Evolutionary conservation across 2,329 filamentous ascomycete species (phyloP), one percentile per base, ranked within the genome.

Genomic region (Cyphellophora europaea): DNA sequence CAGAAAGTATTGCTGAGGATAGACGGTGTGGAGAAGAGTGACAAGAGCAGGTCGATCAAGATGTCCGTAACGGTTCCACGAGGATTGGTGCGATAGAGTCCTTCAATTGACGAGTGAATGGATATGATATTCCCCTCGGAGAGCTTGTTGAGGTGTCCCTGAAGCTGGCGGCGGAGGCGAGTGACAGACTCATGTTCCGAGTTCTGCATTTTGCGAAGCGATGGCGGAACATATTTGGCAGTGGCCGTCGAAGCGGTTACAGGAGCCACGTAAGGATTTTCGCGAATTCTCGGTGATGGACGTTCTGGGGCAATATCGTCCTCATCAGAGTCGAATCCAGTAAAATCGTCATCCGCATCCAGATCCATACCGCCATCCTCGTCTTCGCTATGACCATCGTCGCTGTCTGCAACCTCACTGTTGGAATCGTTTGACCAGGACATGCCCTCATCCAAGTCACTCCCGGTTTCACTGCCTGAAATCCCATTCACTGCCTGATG

Each of bases 221-320:
- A 93, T 3, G 89, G 91, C 1, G 91, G 89, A 3, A 95, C 71
- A 50, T 98, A 98, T 71, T 93, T 94, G 5, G 68, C 65, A 12
- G 65, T 54, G 27, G 63, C 56, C 52, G 16, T 44, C n/a, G n/a
- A n/a, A 3, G 53, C 11, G 12, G 44, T 33, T 6, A 68, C 60
- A 6, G 89, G 89, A 3, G 89, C 82, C 33, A 89, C 67, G 48
- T 94, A 96, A 4, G 89, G 89, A 47, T 96, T 95, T 56, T 96
- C 89, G 41, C 77, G 72, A 38, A 69, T 58, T 41, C 65, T 68
- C 42, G 65, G 67, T 28, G 55, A 55, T n/a, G 54, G 44, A 18
- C 56, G 54, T 33, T 60, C 53, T 19, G 45, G 44, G 30, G 40
- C 33, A 46, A 55, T 16, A 11, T n/a, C 13, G 13, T 32, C 30